phyloP scores from a whole-genome alignment of 1,139 yeast species.

The Blastobotrys niveus region DNA sequence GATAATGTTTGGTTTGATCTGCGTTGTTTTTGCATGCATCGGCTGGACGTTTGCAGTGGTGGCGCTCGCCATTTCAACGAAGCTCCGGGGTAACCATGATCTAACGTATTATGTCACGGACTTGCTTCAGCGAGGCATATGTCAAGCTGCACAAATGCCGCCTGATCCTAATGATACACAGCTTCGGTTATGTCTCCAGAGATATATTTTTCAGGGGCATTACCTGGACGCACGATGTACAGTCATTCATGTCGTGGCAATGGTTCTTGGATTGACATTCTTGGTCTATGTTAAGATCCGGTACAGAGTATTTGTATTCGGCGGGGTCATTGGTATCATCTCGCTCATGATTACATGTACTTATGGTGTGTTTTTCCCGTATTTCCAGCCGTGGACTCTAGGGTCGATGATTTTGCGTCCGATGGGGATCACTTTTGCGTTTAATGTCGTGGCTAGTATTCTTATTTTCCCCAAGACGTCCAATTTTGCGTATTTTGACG shows the following conservation, averaged over 20 bases:
- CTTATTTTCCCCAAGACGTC: conserved; percentile 30
- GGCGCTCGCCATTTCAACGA: conserved; percentile 26
- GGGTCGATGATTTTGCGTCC: conserved; percentile 27
- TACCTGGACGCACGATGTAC: conserved; percentile 24
- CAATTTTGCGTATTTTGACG: conserved; percentile 21
- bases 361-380: conserved; percentile 25
- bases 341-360: conserved; percentile 20
- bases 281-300: conserved; percentile 13
- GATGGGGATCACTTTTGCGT: conserved; percentile 24
- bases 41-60: conserved; percentile 24
- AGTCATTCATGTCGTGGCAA: conserved; percentile 25
- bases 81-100: conserved; percentile 26
- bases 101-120: conserved; percentile 14
- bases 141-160: too few relatives aligned
- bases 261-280: conserved; percentile 19
- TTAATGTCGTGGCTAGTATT: conserved; percentile 20
- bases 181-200: conserved; percentile 21
- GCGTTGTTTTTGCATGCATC: conserved; percentile 17
- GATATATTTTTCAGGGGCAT: conserved; percentile 23
- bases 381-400: conserved; percentile 23
- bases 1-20: conserved; percentile 18
- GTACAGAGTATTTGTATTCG: conserved; percentile 14
- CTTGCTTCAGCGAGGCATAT: conserved; percentile 23
- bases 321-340: conserved; percentile 21
- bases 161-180: conserved; percentile 15